phyloP scores from a whole-genome alignment of 352 stramenopile genomes.

The Pythium phragmiticola region DNA sequence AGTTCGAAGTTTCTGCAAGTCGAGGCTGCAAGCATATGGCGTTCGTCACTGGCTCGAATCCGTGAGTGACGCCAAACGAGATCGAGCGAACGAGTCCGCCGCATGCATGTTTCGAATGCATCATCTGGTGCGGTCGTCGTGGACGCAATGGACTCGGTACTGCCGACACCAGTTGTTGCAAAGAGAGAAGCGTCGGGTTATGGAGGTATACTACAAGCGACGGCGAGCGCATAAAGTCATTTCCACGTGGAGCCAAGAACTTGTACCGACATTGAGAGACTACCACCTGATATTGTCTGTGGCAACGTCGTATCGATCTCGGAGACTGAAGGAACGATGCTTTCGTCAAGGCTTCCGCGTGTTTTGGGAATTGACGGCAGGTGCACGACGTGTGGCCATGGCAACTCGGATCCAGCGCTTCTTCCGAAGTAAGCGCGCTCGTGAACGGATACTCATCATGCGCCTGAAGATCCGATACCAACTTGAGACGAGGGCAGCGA shows the following conservation, averaged over 20 bases:
- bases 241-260: constrained; percentile 17
- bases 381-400: constrained; percentile 29
- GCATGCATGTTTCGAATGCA: constrained; percentile 1
- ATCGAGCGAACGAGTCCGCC: not conserved
- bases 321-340: constrained; percentile 22
- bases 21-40: constrained; percentile 14
- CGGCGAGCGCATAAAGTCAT: constrained; percentile 1
- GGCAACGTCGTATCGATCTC: constrained; percentile 18
- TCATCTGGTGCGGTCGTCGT: constrained; percentile 5
- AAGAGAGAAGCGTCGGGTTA: constrained; percentile 3
- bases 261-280: constrained; percentile 31
- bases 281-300: constrained; percentile 25
- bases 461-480: constrained; percentile 39
- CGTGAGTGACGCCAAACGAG: not conserved
- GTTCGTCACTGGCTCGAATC: constrained; percentile 17
- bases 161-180: constrained; percentile 16
- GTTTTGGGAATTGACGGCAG: constrained; percentile 40
- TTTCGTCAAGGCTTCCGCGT: constrained; percentile 29
- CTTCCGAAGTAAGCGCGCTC: constrained; percentile 30
- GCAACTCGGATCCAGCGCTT: constrained; percentile 34
- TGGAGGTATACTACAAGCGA: constrained; percentile 20
- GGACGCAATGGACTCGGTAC: constrained; percentile 25
- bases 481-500: constrained; percentile 24
- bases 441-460: constrained; percentile 33
- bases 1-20: constrained; percentile 13